phyloP scores from a whole-genome alignment of 1,139 yeast genomes.

The Fermentozyma sake region DNA sequence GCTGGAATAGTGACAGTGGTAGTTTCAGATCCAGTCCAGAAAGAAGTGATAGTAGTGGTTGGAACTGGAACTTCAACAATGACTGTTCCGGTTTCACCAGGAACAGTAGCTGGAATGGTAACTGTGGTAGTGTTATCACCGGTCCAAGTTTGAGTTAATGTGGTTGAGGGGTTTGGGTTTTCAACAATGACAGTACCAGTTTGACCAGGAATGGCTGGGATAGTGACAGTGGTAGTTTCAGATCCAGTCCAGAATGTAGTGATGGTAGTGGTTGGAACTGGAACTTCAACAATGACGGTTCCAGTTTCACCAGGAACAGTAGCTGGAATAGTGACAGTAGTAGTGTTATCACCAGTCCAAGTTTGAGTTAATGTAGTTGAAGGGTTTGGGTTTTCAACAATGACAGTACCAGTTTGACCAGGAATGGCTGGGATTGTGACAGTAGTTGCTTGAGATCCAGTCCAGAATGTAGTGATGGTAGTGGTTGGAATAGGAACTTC shows the following conservation, averaged over 20 bases:
- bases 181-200: conserved; percentile 14
- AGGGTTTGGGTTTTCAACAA: conserved; percentile 10
- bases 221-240: conserved; percentile 5
- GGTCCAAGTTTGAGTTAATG: conserved; percentile 5
- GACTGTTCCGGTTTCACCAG: conserved; percentile 9
- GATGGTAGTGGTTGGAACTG: conserved; percentile 9
- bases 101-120: conserved; percentile 10
- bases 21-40: conserved; percentile 7
- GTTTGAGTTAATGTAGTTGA: conserved; percentile 17
- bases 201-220: conserved; percentile 9
- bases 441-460: conserved; percentile 5
- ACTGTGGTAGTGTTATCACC: conserved; percentile 5
- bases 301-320: conserved; percentile 7
- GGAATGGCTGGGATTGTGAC: conserved; percentile 6
- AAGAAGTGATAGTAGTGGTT: conserved; percentile 8
- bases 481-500: conserved; percentile 14
- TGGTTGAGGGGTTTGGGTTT: conserved; percentile 10
- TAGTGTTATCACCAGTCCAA: conserved; percentile 18
- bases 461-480: conserved; percentile 9
- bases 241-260: conserved; percentile 9
- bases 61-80: conserved; percentile 12
- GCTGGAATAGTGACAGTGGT: conserved; percentile 7
- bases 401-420: conserved; percentile 13
- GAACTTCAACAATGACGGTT: conserved; percentile 11
- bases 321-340: conserved; percentile 15